Base-by-base conservation (phyloP, 2,329 filamentous ascomycete genomes). In the Gremmenia infestans region DNA sequence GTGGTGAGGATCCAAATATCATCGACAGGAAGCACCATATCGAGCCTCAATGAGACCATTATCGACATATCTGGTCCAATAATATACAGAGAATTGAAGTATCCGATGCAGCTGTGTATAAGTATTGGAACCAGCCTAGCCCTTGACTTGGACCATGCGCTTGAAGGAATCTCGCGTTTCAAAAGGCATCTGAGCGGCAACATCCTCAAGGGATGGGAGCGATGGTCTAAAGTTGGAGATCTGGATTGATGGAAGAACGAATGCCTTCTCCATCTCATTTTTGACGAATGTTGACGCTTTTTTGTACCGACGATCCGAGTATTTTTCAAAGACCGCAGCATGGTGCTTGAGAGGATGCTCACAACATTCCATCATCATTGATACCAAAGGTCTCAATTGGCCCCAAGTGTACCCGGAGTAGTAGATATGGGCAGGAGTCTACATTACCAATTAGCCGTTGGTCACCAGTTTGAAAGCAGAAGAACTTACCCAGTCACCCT, bases 401-500 rank as follows among this genome's bases (percentile, higher is more conserved):
- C 78, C 75, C 75, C 88, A 91, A 2, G 92, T 96, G 75, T 99
- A 97, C 53, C 90, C 90, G 37, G 93, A 96, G 74, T 96, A 97
- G 74, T 95, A 86, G 37, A 94, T 86, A 69, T 99, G 94, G 17
- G 87, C 82, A 60, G 84, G 83, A 57, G 87, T 86, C 91, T 95
- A 53, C 48, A 53, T 49, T 54, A 17, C 15, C 9, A 32, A 48
- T 66, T 57, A 67, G 62, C 47, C 37, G 3, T 51, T 42, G 35
- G 51, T 45, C 22, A 23, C 4, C 37, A 7, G 3, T 48, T 36
- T 12, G 12, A 12, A 14, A 48, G 19, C 14, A 45, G 22, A 5
- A 42, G 15, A 35, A 78, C 89, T 73, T 84, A 96, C 91, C 94
- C 94, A 99, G 61, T 87, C 84, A 61, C 94, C 94, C 78, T 96